phyloP scores from a whole-genome alignment of 1,139 yeast species.

The Pichia sp. region DNA sequence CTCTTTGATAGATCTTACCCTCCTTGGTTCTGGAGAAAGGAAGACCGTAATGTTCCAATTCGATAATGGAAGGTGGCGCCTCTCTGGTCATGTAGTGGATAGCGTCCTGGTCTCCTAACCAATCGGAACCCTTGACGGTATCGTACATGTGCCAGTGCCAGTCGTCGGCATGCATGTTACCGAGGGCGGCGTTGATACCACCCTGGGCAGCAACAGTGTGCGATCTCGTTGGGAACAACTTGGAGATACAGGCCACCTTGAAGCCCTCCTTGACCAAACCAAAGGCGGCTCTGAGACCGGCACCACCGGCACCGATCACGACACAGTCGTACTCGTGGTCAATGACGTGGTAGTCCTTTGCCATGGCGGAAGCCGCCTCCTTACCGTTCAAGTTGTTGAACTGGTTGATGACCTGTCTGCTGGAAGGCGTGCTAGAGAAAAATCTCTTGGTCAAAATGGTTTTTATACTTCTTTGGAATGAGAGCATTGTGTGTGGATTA shows the following conservation, averaged over 20 bases:
- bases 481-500: constrained; percentile 18
- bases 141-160: constrained; percentile 99
- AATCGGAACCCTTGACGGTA: constrained; percentile 99
- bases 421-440: constrained; percentile 28
- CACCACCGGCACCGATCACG: constrained; percentile 99
- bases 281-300: constrained; percentile 97
- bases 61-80: constrained; percentile 94
- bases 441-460: constrained; percentile 24
- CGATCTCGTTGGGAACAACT: constrained; percentile 96
- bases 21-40: constrained; percentile 97
- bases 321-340: constrained; percentile 98
- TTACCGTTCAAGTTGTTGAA: constrained; percentile 45
- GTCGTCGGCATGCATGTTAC: constrained; percentile 96
- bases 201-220: constrained; percentile 99
- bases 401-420: constrained; percentile 31
- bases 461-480: constrained; percentile 20
- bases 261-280: constrained; percentile 96
- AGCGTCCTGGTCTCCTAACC: constrained; percentile 99
- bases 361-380: constrained; percentile 50
- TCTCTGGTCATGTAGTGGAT: constrained; percentile 98
- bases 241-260: constrained; percentile 96
- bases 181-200: constrained; percentile 97
- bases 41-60: constrained; percentile 96
- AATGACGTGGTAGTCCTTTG: constrained; percentile 81
- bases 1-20: constrained; percentile 97